A percentile compares a stretch with the other conserved stretches of the same genome.
Evolutionary conservation across 352 stramenopile genomes (phyloP).

Genomic region (Globisporangium nodosum): DNA sequence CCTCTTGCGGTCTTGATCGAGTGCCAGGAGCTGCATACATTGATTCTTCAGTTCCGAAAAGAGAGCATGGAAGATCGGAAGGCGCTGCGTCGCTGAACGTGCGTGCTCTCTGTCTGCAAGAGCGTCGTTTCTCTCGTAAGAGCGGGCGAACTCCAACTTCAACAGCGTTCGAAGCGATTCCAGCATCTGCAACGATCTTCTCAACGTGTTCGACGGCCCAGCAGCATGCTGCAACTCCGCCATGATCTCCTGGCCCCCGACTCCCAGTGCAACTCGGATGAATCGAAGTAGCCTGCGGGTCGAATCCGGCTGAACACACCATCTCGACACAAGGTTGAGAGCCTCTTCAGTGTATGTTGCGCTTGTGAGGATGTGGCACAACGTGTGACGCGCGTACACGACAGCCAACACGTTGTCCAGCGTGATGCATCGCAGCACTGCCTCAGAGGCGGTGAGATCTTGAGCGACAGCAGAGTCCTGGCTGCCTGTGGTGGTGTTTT

Average conservation of each 20-base stretch:
- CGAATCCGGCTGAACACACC: slow-evolving; percentile 15
- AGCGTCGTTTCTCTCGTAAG: neutral
- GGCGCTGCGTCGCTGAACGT: neutral
- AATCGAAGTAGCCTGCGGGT: slow-evolving; percentile 17
- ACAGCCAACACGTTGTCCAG: slow-evolving; percentile 25
- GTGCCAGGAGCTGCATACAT: neutral
- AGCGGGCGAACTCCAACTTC: neutral
- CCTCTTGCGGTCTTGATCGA: neutral
- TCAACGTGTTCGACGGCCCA: neutral
- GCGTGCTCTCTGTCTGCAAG: neutral
- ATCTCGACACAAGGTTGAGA: slow-evolving; percentile 16
- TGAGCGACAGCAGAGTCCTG: neutral
- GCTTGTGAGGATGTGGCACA: slow-evolving; percentile 21
- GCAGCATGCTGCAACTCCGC: neutral
- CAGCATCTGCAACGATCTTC: neutral
- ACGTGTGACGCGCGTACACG: slow-evolving; percentile 22
- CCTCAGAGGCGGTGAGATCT: slow-evolving; percentile 7
- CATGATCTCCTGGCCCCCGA: slow-evolving; percentile 20
- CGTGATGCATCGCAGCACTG: slow-evolving; percentile 23
- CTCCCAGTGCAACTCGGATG: slow-evolving; percentile 16
- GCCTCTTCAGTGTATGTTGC: neutral
- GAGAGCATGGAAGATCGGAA: slow-evolving; percentile 21
- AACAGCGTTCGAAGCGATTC: slow-evolving; percentile 3
- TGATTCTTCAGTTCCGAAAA: slow-evolving; percentile 19
- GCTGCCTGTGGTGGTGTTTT: neutral